Base-by-base conservation (phyloP, 495 filamentous ascomycete species). In the Zalerion maritima region DNA sequence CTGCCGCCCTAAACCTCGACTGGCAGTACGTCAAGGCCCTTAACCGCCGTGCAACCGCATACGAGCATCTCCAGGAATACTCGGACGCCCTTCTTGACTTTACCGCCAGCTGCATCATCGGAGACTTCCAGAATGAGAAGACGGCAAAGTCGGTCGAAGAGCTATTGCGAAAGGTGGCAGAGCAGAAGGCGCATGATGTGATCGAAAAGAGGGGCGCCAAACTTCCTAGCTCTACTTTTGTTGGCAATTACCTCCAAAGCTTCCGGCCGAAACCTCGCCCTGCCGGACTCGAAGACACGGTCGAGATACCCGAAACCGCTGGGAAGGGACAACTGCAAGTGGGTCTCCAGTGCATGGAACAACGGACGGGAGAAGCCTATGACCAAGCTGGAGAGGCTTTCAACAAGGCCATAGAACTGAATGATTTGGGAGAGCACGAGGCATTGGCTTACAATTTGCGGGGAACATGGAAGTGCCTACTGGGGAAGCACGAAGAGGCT, bases 21-120 rank as follows among this genome's bases (percentile, higher is more conserved):
- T 81, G 74, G 40, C 80, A 92, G 60, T 99, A 99, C 52, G 74
- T 96, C 46, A 99, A 99, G 61, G 91, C 91, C 2, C 63, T 99
- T 32, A 96, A 96, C 64, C 75, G 89, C 37, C 73, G 89, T 45
- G 89, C 89, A 22, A 91, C 83, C 47, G 89, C 89, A 21, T 96
- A 96, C 50, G 89, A 99, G 56, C 80, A 94, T 43, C 64, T 89
- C 4, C 75, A 72, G 29, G 79, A 77, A 49, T 93, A 75, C 64
- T 91, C 84, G 62, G 84, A 93, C 44, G 91, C 89, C 26, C 73
- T 99, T 13, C 69, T 99, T 18, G 89, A 99, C 54, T 96, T 85
- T 55, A 99, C 89, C 11, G 91, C 91, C 22, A 93, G 84, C 64
- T 99, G 89, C 60, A 99, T 99, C 44, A 93, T 99, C 51, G 91